Percentiles rank a stretch among this genome's conserved stretches.
These are phyloP conservation scores for Debaryomycetaceae sp. DNA, from an alignment of 1,139 yeast species.

Conservation along the genomic window DNA sequence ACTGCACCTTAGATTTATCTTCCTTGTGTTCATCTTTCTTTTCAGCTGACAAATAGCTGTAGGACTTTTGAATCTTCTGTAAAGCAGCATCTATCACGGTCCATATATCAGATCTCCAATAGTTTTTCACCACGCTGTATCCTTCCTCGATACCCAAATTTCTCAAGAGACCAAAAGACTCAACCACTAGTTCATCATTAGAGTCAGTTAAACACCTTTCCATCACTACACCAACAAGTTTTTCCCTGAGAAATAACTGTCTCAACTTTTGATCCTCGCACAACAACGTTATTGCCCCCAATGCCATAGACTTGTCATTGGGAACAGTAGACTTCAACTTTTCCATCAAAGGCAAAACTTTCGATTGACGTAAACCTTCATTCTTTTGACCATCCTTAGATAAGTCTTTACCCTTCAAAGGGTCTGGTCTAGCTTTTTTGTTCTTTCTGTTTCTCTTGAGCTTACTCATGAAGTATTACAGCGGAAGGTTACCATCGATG, in stretches of 20 bases:
- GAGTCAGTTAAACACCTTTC: conserved; percentile 64
- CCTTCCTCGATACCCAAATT: conserved; percentile 85
- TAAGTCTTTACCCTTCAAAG: conserved; percentile 28
- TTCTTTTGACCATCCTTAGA: conserved; percentile 35
- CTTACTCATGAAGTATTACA: conserved; percentile 55
- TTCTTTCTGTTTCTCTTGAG: conserved; percentile 68
- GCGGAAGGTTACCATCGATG: not conserved
- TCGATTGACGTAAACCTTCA: conserved; percentile 48
- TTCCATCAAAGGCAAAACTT: conserved; percentile 64
- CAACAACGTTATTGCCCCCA: conserved; percentile 68
- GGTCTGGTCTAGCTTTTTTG: conserved; percentile 52
- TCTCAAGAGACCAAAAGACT: conserved; percentile 75
- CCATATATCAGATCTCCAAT: conserved; percentile 82
- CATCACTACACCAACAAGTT: conserved; percentile 59
- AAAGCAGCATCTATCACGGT: conserved; percentile 50
- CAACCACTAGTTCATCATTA: conserved; percentile 73
- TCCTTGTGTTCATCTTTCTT: conserved; percentile 20
- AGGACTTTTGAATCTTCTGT: conserved; percentile 46
- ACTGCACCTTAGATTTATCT: conserved; percentile 41
- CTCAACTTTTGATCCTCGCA: conserved; percentile 69
- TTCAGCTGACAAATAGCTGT: conserved; percentile 35
- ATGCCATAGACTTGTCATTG: conserved; percentile 75
- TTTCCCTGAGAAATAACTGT: conserved; percentile 62
- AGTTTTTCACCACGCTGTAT: conserved; percentile 68
- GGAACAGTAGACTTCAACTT: conserved; percentile 61